phyloP scores from a whole-genome alignment of 2,329 filamentous ascomycete species.

The Xylariaceae sp. region DNA sequence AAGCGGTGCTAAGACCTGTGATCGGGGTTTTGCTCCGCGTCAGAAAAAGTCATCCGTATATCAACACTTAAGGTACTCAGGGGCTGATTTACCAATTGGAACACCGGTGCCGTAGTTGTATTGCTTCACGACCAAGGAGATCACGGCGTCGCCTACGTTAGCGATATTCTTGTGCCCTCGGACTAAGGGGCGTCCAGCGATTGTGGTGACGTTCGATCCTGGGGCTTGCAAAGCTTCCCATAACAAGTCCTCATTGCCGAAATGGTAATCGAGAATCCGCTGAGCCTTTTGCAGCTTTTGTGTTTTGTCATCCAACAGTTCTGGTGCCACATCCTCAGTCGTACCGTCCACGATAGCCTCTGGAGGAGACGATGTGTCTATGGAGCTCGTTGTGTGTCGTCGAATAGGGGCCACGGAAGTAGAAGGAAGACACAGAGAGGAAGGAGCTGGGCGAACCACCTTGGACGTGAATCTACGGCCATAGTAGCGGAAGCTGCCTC shows the following conservation, averaged over 20 bases:
- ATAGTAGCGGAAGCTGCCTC: background rate
- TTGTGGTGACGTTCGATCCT: background rate
- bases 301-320: background rate
- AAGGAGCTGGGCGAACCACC: background rate
- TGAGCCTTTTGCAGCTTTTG: slow-evolving; percentile 5
- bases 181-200: background rate
- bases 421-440: background rate
- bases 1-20: background rate
- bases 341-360: no score
- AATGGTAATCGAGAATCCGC: slow-evolving; percentile 10
- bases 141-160: slow-evolving; percentile 11
- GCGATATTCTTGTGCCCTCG: slow-evolving; percentile 16
- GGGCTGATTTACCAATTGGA: slow-evolving; percentile 3
- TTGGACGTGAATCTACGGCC: background rate
- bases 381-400: background rate
- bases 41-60: background rate
- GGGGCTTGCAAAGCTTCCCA: slow-evolving; percentile 18
- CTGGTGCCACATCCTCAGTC: no score
- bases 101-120: slow-evolving; percentile 3
- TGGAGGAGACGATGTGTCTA: background rate
- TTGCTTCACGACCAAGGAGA: slow-evolving; percentile 1
- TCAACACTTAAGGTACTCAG: background rate
- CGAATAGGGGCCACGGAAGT: background rate
- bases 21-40: background rate
- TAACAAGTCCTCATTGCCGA: slow-evolving; percentile 8